Conservation (phyloP, 2,329 filamentous ascomycete genomes). For the Xylogone sp. region DNA sequence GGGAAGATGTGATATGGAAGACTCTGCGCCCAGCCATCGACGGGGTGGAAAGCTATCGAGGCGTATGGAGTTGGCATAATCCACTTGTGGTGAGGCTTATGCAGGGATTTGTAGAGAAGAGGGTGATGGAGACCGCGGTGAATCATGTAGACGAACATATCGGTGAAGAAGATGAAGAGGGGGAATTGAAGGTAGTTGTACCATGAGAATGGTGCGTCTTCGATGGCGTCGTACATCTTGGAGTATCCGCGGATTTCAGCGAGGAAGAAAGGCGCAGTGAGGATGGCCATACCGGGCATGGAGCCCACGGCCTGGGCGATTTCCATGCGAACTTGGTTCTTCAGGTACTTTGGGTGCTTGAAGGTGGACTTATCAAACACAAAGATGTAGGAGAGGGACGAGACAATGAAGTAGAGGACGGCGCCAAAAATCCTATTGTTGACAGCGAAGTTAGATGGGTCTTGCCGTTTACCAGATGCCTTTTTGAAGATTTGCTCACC, state of each 20-base stretch:
- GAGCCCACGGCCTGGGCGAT: constrained; percentile 74
- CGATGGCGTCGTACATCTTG: constrained; percentile 79
- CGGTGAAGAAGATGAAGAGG: constrained; percentile 82
- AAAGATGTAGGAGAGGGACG: constrained; percentile 78
- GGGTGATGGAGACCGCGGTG: constrained; percentile 84
- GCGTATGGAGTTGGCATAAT: constrained; percentile 96
- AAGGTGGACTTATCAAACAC: constrained; percentile 89
- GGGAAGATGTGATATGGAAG: constrained; percentile 92
- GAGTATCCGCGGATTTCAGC: constrained; percentile 79
- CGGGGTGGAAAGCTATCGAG: constrained; percentile 88
- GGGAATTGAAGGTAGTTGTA: constrained; percentile 85
- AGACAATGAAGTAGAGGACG: constrained; percentile 79
- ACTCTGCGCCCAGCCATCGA: constrained; percentile 87
- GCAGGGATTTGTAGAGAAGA: constrained; percentile 76
- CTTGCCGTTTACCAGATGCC: neutral
- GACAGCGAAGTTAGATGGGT: neutral
- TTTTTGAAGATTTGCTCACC: constrained; percentile 49
- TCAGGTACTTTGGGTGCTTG: constrained; percentile 89
- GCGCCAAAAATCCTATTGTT: constrained; percentile 79
- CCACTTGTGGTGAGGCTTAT: constrained; percentile 99
- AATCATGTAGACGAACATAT: constrained; percentile 88
- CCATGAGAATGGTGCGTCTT: constrained; percentile 70
- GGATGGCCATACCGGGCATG: constrained; percentile 77
- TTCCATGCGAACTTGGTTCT: constrained; percentile 85
- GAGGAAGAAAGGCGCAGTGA: constrained; percentile 79